Evolutionary conservation across 768 basidiomycete genomes (phyloP).

Genomic region (Tulasnella sp.): DNA sequence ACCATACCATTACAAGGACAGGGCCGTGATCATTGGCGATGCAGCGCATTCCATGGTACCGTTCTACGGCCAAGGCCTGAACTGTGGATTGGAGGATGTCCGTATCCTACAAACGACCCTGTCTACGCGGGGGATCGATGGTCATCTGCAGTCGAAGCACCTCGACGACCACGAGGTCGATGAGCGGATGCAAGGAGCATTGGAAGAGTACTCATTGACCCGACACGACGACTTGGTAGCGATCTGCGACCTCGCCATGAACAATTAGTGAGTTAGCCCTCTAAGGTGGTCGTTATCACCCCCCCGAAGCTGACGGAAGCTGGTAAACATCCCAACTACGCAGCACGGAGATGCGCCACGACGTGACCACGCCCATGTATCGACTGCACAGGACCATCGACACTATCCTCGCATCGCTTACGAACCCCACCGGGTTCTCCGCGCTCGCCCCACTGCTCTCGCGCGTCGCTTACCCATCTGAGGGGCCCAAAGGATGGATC

Average conservation of each 20-base stretch:
- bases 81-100: conserved; percentile 96
- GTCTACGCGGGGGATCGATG: conserved; percentile 52
- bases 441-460: conserved; percentile 30
- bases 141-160: neutral
- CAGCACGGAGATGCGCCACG: conserved; percentile 91
- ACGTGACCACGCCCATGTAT: conserved; percentile 73
- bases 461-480: conserved; percentile 46
- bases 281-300: neutral
- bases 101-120: conserved; percentile 72
- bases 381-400: conserved; percentile 71
- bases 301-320: no score
- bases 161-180: conserved; percentile 8
- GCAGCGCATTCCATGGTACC: conserved; percentile 99
- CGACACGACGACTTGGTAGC: conserved; percentile 83
- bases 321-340: neutral
- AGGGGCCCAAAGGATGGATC: conserved; percentile 67
- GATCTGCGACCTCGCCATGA: conserved; percentile 86
- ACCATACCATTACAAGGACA: conserved; percentile 85
- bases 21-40: conserved; percentile 82
- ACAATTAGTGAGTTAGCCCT: conserved; percentile 73
- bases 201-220: conserved; percentile 67
- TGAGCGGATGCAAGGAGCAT: conserved; percentile 30
- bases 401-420: conserved; percentile 35
- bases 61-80: conserved; percentile 93
- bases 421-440: conserved; percentile 35